Conservation (phyloP, 2,329 filamentous ascomycete genomes). For the Alternaria burnsii region DNA sequence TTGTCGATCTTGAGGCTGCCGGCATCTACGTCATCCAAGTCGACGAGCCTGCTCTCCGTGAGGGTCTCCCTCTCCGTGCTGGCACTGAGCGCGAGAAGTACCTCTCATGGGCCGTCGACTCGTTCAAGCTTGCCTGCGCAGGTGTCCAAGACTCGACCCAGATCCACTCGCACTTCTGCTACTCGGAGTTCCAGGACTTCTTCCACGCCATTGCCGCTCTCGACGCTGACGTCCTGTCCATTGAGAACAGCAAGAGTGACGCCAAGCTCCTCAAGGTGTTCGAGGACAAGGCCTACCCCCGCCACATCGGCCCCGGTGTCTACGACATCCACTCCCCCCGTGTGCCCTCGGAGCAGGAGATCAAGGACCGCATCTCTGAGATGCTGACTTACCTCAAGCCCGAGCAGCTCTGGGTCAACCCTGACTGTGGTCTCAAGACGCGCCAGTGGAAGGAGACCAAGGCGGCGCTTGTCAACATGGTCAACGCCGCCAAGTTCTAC, state of each 20-base stretch:
- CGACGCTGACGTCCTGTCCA: constrained; percentile 96
- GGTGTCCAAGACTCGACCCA: constrained; percentile 95
- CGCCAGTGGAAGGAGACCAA: constrained; percentile 99
- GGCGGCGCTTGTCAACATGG: constrained; percentile 94
- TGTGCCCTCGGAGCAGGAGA: constrained; percentile 96
- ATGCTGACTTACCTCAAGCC: constrained; percentile 96
- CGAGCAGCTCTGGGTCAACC: constrained; percentile 99
- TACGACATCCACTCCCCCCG: constrained; percentile 99
- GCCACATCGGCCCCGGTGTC: constrained; percentile 98
- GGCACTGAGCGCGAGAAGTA: constrained; percentile 97
- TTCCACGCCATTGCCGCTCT: constrained; percentile 99
- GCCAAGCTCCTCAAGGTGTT: constrained; percentile 99
- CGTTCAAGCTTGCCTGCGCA: constrained; percentile 94
- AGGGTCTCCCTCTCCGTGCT: constrained; percentile 95
- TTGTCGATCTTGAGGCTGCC: constrained; percentile 95
- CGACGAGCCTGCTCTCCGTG: constrained; percentile 98
- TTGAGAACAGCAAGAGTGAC: constrained; percentile 99
- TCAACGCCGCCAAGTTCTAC: constrained; percentile 97
- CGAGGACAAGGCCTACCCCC: constrained; percentile 94
- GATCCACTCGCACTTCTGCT: constrained; percentile 99
- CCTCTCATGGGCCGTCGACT: constrained; percentile 96
- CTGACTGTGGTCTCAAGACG: constrained; percentile 99
- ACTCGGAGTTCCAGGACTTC: constrained; percentile 99
- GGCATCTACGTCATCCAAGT: constrained; percentile 99
- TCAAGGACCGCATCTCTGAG: constrained; percentile 96